Conservation (phyloP, 2,329 filamentous ascomycete genomes). For the Phaeoacremonium minimum region DNA sequence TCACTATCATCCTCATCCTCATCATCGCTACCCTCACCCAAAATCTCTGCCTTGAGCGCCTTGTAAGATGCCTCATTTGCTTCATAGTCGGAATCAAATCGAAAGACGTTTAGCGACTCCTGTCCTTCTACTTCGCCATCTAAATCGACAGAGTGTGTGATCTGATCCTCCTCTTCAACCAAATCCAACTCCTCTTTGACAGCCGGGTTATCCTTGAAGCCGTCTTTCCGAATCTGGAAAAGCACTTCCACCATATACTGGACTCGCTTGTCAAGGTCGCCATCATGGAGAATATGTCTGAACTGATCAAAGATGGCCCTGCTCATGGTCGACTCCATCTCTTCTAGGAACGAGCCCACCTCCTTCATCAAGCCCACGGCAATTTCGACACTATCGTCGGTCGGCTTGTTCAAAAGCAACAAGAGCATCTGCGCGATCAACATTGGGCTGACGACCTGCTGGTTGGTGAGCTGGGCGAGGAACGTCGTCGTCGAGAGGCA, state of each 20-base stretch:
- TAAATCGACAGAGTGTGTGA: conserved; percentile 80
- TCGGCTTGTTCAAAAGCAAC: conserved; percentile 89
- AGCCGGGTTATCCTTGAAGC: conserved; percentile 90
- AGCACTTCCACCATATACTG: conserved; percentile 99
- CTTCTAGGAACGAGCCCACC: conserved; percentile 89
- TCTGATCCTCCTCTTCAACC: conserved; percentile 96
- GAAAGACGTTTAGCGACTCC: conserved; percentile 92
- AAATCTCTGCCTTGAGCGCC: conserved; percentile 85
- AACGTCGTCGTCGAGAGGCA: conserved; percentile 92
- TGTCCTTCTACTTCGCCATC: conserved; percentile 82
- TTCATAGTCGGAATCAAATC: conserved; percentile 85
- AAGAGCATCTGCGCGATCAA: conserved; percentile 88
- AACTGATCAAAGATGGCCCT: conserved; percentile 94
- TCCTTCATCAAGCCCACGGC: conserved; percentile 90
- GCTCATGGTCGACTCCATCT: conserved; percentile 87
- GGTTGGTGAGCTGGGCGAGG: conserved; percentile 90
- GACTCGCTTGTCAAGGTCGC: conserved; percentile 95
- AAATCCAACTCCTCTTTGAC: conserved; percentile 90
- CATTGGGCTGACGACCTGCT: conserved; percentile 93
- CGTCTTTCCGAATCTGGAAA: conserved; percentile 93
- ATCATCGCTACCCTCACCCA: conserved; percentile 87
- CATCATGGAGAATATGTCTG: conserved; percentile 90
- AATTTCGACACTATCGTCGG: conserved; percentile 96
- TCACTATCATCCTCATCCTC: conserved; percentile 66
- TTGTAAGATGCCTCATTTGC: conserved; percentile 88